phyloP scores from a whole-genome alignment of 2,329 filamentous ascomycete genomes.

The Penicillium sp. region DNA sequence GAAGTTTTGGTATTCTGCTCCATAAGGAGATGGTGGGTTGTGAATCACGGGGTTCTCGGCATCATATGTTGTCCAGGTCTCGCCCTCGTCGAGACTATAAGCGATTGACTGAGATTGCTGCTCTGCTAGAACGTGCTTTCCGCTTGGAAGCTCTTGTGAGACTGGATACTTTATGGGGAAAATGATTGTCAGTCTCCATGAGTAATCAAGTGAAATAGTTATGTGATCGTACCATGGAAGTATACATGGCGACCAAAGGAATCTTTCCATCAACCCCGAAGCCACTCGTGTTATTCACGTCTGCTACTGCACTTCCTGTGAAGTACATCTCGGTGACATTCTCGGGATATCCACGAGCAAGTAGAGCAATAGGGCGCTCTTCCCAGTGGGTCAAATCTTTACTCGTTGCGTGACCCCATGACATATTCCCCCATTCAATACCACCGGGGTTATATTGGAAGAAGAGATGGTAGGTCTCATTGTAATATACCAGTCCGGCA shows the following conservation, averaged over 20 bases:
- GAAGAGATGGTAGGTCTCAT: constrained; percentile 23
- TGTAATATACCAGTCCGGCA: constrained; percentile 22
- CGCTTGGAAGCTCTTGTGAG: constrained; percentile 24
- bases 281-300: constrained; percentile 64
- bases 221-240: constrained; percentile 35
- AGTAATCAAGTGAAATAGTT: not conserved
- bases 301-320: constrained; percentile 59
- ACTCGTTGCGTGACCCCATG: constrained; percentile 30
- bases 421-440: constrained; percentile 24
- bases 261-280: constrained; percentile 63
- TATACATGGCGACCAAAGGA: constrained; percentile 63
- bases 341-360: constrained; percentile 43
- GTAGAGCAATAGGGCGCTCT: constrained; percentile 63
- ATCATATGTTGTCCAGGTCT: constrained; percentile 60
- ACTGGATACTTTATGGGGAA: constrained; percentile 18
- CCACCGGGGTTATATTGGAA: constrained; percentile 27
- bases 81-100: constrained; percentile 62
- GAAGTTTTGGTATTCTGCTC: constrained; percentile 42
- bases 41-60: constrained; percentile 59
- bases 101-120: constrained; percentile 60
- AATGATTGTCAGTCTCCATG: not conserved
- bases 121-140: constrained; percentile 18
- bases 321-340: constrained; percentile 50
- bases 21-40: constrained; percentile 48
- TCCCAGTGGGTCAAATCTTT: constrained; percentile 56